Evolutionary conservation across 1,284 basidiomycete species (phyloP), one percentile per base, ranked within the genome.

Genomic region (Golubevia pallescens): DNA sequence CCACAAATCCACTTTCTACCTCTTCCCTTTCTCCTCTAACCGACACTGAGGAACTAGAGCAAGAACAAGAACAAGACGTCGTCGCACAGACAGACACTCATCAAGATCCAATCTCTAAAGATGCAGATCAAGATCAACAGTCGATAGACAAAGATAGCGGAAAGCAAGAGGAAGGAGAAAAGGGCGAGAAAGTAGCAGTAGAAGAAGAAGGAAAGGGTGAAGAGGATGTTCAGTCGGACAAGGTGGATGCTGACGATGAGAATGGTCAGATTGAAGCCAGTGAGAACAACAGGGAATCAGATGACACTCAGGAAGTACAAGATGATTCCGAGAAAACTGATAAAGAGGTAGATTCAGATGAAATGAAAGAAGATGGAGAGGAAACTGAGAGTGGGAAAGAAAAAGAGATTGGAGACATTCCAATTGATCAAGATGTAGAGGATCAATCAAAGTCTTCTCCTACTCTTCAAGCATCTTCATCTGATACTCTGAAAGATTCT

Each of bases 171-270:
- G 53, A 53, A 38, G 38, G 14, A 24, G 42, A 19, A 24, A 8
- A 13, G 10, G 3, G 32, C 1, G 24, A 61, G 19, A 55, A 56
- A 3, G 42, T 54, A 8, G 42, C 54, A 14, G 61, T 28, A 13
- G 54, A 57, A 24, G 32, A 55, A 2, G 51, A 7, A 55, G 38
- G 52, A 56, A n/a, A 16, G 14, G 60, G 34, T 7, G 51, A 8
- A 2, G 60, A 52, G 2, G 60, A 62, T 19, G 51, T 55, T 7
- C 51, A 60, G 59, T 53, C 55, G 10, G 20, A 53, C 34, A 53
- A 60, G 32, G 59, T 53, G 10, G 59, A 60, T 20, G 59, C 52
- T 20, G 59, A 20, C 32, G 59, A 60, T 48, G 20, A 53, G 1
- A 53, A 60, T 20, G 60, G n/a, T n/a, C 4, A 20, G 24, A 13